phyloP scores from a whole-genome alignment of 768 basidiomycete genomes.

The Mycena olivaceomarginata region DNA sequence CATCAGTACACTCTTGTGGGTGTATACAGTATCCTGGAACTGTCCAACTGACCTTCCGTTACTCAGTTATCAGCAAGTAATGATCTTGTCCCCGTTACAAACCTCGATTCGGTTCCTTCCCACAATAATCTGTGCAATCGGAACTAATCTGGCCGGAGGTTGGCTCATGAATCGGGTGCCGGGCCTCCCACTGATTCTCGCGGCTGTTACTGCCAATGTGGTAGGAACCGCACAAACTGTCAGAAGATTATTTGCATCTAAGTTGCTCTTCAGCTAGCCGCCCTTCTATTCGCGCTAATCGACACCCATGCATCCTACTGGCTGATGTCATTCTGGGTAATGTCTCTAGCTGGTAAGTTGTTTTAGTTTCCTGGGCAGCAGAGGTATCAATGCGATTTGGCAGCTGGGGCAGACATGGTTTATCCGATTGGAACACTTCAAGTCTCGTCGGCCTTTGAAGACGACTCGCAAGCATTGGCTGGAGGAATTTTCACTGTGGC shows the following conservation, averaged over 20 bases:
- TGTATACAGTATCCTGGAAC: not conserved
- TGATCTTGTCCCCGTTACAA: not conserved
- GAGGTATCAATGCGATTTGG: not conserved
- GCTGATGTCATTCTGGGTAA: constrained; percentile 1
- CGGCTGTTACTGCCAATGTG: not conserved
- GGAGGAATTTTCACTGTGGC: constrained; percentile 57
- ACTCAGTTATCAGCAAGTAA: constrained; percentile 42
- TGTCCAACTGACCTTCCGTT: not conserved
- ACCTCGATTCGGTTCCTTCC: constrained; percentile 21
- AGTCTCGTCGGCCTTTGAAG: constrained; percentile 50
- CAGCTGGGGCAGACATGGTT: constrained; percentile 49
- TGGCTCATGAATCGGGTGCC: constrained; percentile 13
- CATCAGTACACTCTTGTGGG: constrained; percentile 50
- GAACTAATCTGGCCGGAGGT: not conserved
- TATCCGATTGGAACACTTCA: constrained; percentile 55
- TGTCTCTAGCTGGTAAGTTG: constrained; percentile 12
- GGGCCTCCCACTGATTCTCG: not conserved
- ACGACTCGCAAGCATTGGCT: constrained; percentile 54
- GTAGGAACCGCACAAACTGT: not conserved
- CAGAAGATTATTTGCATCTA: not conserved
- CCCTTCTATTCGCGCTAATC: constrained; percentile 10
- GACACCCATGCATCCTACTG: constrained; percentile 12
- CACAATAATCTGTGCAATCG: not conserved
- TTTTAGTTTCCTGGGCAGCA: not conserved
- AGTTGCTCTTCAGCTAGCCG: not conserved